Base-by-base conservation (phyloP, 805 yeast species). In the Jamesozyma hellenica region DNA sequence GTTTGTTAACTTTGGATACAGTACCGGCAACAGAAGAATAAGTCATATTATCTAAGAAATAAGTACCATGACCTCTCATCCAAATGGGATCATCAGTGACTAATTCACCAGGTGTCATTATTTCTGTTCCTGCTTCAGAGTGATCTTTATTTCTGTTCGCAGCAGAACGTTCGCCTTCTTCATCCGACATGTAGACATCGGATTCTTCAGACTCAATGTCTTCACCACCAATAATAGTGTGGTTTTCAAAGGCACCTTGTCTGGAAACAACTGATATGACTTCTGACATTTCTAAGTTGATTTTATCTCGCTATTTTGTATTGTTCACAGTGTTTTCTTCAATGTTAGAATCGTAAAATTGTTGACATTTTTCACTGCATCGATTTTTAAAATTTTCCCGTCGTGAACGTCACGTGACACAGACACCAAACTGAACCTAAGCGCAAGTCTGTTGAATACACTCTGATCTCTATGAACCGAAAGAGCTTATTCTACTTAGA, bases 61-160 rank as follows among this genome's bases (percentile, higher is more conserved):
- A 92, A 0, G 97, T 92, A 5, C 98, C 98, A 56, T 90, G 98
- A 25, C 98, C 98, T 55, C 94, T 75, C 98, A 92, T 92, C 96
- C 97, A 92, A 2, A 80, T 72, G 6, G 95, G 84, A 54, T 92
- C 97, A 50, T 84, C 92, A 0, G 97, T 92, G n/a, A 92, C 83
- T 37, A 88, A 65, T 58, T 92, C 96, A 9, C 98, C 98, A 0
- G 98, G 98, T 1, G 96, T 86, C 15, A 90, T 95, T 9, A 92
- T 61, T 34, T 60, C 61, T 6, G 23, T 6, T 6, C 5, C 23
- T 14, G 61, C 43, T 10, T 53, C 56, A 15, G 48, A 38, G 16
- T 48, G 53, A 34, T 55, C 66, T 8, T 50, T 56, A 4, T 54
- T 50, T 15, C 40, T 48, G 28, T 51, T 56, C 1, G 50, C 56